Conservation (phyloP, 2,329 filamentous ascomycete species). For the Trichoderma sp. region DNA sequence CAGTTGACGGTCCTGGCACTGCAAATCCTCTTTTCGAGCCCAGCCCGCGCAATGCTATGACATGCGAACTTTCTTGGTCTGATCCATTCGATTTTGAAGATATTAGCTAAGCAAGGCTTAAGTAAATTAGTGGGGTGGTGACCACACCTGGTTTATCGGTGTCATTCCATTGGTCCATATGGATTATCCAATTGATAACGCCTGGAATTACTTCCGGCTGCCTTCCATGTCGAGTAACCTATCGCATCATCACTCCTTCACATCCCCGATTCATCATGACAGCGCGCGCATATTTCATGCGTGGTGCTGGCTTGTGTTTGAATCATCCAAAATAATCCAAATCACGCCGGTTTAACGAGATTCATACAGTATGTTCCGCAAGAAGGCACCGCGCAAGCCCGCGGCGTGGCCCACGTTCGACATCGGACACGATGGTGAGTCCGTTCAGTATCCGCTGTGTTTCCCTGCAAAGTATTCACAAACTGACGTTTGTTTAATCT, state of each 20-base stretch:
- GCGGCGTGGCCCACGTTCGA: background rate
- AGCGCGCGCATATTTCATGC: background rate
- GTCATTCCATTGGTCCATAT: background rate
- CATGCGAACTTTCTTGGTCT: constrained; percentile 1
- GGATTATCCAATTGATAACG: constrained; percentile 7
- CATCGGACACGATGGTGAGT: constrained; percentile 11
- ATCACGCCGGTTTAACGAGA: background rate
- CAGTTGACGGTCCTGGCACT: background rate
- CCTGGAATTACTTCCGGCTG: background rate
- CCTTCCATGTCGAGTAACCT: background rate
- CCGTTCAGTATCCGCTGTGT: background rate
- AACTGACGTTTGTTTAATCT: background rate
- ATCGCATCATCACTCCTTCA: constrained; percentile 6
- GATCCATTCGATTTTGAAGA: constrained; percentile 12
- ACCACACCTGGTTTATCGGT: background rate
- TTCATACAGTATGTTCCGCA: background rate
- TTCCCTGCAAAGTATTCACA: background rate
- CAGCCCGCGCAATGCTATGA: background rate
- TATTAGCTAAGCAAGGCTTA: constrained; percentile 38
- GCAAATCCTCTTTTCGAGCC: background rate
- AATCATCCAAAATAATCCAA: background rate
- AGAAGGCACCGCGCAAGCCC: background rate
- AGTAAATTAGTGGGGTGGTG: background rate
- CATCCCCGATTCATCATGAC: background rate
- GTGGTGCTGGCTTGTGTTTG: background rate